Percentiles rank a stretch among this genome's conserved stretches.
These are phyloP conservation scores for Metarhizium sp. DNA, from an alignment of 2,329 filamentous ascomycete species.

Conservation along the genomic window DNA sequence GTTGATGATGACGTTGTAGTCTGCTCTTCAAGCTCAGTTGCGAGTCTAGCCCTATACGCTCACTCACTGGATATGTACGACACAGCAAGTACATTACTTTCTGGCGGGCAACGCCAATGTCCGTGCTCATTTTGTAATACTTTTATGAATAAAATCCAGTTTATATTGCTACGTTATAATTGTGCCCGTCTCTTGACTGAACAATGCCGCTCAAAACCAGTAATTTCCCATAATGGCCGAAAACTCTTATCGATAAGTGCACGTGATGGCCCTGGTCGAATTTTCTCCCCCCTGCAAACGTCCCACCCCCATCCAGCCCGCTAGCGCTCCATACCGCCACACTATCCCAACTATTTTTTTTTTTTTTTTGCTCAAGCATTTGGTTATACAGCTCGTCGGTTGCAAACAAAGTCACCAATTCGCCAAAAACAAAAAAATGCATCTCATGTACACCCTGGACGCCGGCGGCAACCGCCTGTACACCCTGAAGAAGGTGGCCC, in stretches of 20 bases:
- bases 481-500: conserved; percentile 84
- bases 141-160: not conserved
- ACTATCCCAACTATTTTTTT: no score
- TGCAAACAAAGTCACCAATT: not conserved
- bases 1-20: not conserved
- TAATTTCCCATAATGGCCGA: no score
- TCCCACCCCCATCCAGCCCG: conserved; percentile 3
- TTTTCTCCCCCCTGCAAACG: conserved; percentile 4
- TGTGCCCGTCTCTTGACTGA: not conserved
- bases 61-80: conserved; percentile 2
- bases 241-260: conserved; percentile 7
- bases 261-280: conserved; percentile 11
- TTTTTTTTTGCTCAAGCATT: no score
- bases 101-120: not conserved
- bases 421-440: conserved; percentile 28
- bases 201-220: no score
- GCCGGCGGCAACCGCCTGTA: conserved; percentile 78
- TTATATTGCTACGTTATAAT: not conserved
- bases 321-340: no score
- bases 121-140: not conserved
- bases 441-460: conserved; percentile 77
- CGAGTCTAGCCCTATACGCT: conserved; percentile 1
- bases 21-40: not conserved
- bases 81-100: not conserved
- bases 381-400: no score